Percentiles rank a stretch among this genome's conserved stretches.
Conservation (phyloP, 2,329 filamentous ascomycete species). For the Aplosporella prunicola region DNA sequence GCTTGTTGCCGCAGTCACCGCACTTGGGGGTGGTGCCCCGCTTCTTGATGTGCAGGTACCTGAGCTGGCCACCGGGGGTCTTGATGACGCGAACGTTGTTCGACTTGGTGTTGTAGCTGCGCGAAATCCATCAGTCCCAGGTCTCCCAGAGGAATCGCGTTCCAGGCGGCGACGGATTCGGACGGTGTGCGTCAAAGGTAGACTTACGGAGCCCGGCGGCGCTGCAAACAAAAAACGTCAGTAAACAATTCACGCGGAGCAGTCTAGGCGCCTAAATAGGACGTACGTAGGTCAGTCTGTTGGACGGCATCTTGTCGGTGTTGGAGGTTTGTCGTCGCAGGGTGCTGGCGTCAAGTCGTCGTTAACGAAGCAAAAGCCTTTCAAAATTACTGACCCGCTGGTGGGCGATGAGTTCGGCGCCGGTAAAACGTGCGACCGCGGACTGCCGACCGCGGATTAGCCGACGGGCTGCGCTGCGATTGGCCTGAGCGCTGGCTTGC, state of each 20-base stretch:
- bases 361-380: background rate
- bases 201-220: constrained; percentile 44
- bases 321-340: constrained; percentile 7
- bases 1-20: constrained; percentile 83
- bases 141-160: background rate
- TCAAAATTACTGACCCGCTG: background rate
- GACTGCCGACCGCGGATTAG: too few species aligned
- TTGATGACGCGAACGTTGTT: constrained; percentile 89
- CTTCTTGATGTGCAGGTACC: constrained; percentile 99
- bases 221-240: constrained; percentile 28
- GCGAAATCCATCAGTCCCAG: constrained; percentile 12
- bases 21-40: constrained; percentile 96
- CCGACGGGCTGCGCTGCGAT: too few species aligned
- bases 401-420: background rate
- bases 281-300: constrained; percentile 49
- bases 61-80: constrained; percentile 91
- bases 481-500: background rate
- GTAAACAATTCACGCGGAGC: too few species aligned
- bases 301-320: constrained; percentile 42
- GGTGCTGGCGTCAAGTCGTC: constrained; percentile 1
- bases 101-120: constrained; percentile 93
- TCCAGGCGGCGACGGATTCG: background rate
- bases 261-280: too few species aligned
- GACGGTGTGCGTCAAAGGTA: constrained; percentile 1
- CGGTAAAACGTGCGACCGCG: too few species aligned